Evolutionary conservation across 2,329 filamentous ascomycete genomes (phyloP), one percentile per base, ranked within the genome.

Genomic region (Neonectria faginata): DNA sequence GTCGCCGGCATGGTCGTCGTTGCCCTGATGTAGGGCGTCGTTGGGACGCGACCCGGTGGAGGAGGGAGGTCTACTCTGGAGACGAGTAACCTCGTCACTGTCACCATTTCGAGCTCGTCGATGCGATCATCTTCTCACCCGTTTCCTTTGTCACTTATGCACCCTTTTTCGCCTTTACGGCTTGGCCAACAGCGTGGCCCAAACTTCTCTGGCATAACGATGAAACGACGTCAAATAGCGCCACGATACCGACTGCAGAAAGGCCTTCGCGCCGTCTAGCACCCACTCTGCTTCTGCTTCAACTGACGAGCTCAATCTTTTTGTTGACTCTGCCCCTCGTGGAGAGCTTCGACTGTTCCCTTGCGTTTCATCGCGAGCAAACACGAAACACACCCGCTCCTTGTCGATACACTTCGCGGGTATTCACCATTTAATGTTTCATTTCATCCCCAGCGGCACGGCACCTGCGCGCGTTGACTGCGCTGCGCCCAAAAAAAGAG

Each of bases 1-100:
- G 72, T 86, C 50, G 81, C 81, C 47, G 85, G 84, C 57, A 81
- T 86, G 69, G 73, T 84, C n/a, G 80, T 80, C 51, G 82, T 82
- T 16, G 83, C 80, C n/a, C 67, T 88, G 62, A 76, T 88, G 74
- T 89, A 86, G 81, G 62, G 14, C 22, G 31, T 12, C 31, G n/a
- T 44, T 36, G 39, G 33, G 41, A n/a, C 53, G 45, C 64, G 52
- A 51, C 45, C 22, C 20, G 41, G 25, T 25, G 54, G 56, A 27
- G 20, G 54, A 47, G 45, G 55, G 41, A 60, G 45, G 65, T n/a
- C 33, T 20, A 18, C 8, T 33, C n/a, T 33, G 27, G 39, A 64
- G 42, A 50, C 22, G 47, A 50, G 42, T 55, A 57, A 41, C 31
- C 16, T 58, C 27, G 20, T 12, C 44, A 73, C 64, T 65, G 65